Base-by-base conservation (phyloP, 1,139 yeast species). In the Lizanozyma gosingica region DNA sequence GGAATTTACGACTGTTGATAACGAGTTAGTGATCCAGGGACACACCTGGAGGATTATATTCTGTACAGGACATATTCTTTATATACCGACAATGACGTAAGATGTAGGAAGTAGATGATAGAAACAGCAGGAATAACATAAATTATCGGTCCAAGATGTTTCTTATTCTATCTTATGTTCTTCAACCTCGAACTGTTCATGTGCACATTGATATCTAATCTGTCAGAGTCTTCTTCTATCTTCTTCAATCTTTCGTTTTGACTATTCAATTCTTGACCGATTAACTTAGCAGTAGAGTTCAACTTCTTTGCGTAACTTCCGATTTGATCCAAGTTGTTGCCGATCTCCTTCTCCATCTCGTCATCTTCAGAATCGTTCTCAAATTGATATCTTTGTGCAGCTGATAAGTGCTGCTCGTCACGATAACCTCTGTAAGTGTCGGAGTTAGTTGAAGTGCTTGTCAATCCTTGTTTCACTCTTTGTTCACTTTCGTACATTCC, bases 361-460 rank as follows among this genome's bases (percentile, higher is more conserved):
- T 76, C 81, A 51, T 76, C 82, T 50, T 76, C 81, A 39, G 69
- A 67, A 52, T 76, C 81, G 44, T 67, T 66, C 51, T 71, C 78
- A 52, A 71, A 71, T 50, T 71, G 77, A 52, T 71, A 71, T 41
- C 76, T 45, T 47, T 62, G 54, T 1, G 81, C 80, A 14, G 71
- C 73, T 32, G 60, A 61, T 42, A 76, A 65, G 41, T 71, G 61
- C 45, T 65, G 59, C 43, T 74, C 77, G 33, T 73, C 74, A 44
- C 66, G 72, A 47, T 76, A 76, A 8, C 29, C 11, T 22, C 29
- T 22, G 11, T 22, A 22, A 22, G 29, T 22, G 6, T 69, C 74
- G 4, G 63, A 60, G 40, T 47, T 56, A 14, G 73, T 62, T 16
- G 73, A 64, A 46, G 59, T 62, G 42, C 52, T 58, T 16, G 66